A percentile compares a stretch with the other conserved stretches of the same genome.
These are phyloP conservation scores for Syzygium malaccense DNA, from an alignment of 441 rosid species.

Conservation along the genomic window DNA sequence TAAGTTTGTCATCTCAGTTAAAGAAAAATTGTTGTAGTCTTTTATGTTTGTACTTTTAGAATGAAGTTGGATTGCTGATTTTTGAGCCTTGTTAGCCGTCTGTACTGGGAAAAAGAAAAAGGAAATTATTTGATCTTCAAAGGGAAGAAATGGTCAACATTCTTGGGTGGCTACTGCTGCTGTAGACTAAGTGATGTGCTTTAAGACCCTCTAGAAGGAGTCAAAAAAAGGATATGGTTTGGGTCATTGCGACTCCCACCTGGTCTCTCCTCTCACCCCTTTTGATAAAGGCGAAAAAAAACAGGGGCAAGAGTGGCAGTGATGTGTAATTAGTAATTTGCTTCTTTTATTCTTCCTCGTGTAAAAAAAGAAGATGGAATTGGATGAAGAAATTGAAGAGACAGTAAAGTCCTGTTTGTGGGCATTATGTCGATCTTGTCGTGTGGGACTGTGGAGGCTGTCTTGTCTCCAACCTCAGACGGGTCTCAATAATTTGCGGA, in stretches of 20 bases:
- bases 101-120: conserved; percentile 1
- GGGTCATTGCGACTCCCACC: not conserved
- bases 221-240: not conserved
- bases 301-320: not conserved
- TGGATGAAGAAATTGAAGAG: not conserved
- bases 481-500: not conserved
- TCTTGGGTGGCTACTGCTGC: conserved; percentile 14
- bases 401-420: not conserved
- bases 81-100: conserved; percentile 15
- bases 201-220: not conserved
- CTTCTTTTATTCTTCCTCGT: not conserved
- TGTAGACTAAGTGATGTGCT: not conserved
- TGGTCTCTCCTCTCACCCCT: not conserved
- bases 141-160: conserved; percentile 1
- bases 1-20: conserved; percentile 25
- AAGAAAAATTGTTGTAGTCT: conserved; percentile 25
- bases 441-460: not conserved
- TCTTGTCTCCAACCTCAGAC: not conserved
- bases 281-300: not conserved
- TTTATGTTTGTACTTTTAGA: conserved; percentile 25
- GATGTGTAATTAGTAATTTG: not conserved
- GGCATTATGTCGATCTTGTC: not conserved
- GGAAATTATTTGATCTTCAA: conserved; percentile 14
- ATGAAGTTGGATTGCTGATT: conserved; percentile 25
- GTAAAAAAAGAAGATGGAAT: not conserved